These are phyloP conservation scores for Rhizopus sp. DNA, from an alignment of 371 early-diverging fungal species.

Conservation along the genomic window DNA sequence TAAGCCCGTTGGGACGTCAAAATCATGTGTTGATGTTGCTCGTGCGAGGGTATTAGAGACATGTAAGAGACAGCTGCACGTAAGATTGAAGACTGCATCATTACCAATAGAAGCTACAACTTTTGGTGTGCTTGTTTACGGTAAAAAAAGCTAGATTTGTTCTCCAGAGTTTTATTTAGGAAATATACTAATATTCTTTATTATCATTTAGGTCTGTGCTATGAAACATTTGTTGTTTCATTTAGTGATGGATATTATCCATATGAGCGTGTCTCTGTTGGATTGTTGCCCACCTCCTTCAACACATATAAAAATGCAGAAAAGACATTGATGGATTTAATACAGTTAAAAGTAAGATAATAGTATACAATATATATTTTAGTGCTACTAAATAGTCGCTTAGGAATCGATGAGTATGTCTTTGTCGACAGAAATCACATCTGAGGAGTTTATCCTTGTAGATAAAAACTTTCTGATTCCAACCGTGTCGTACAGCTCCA, in stretches of 20 bases:
- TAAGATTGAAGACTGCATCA: constrained; percentile 3
- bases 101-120: constrained; percentile 7
- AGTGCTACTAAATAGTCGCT: constrained; percentile 14
- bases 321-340: constrained; percentile 17
- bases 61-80: constrained; percentile 7
- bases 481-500: constrained; percentile 17
- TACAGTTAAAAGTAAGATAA: constrained; percentile 15
- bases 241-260: constrained; percentile 24
- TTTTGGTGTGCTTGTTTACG: constrained; percentile 8
- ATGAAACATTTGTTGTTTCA: constrained; percentile 15
- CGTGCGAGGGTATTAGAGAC: constrained; percentile 3
- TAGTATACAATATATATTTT: constrained; percentile 14
- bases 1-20: constrained; percentile 2
- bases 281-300: constrained; percentile 15
- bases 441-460: constrained; percentile 15
- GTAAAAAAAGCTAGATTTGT: constrained; percentile 12
- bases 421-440: constrained; percentile 14
- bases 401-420: constrained; percentile 19
- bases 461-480: constrained; percentile 13
- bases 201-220: constrained; percentile 20
- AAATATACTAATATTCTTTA: constrained; percentile 18
- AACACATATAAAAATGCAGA: constrained; percentile 16
- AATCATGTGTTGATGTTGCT: constrained; percentile 4
- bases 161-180: constrained; percentile 20
- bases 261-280: constrained; percentile 20